Conservation (phyloP, 1,284 basidiomycete genomes). For the Ceratorhiza oryzae-sativae region DNA sequence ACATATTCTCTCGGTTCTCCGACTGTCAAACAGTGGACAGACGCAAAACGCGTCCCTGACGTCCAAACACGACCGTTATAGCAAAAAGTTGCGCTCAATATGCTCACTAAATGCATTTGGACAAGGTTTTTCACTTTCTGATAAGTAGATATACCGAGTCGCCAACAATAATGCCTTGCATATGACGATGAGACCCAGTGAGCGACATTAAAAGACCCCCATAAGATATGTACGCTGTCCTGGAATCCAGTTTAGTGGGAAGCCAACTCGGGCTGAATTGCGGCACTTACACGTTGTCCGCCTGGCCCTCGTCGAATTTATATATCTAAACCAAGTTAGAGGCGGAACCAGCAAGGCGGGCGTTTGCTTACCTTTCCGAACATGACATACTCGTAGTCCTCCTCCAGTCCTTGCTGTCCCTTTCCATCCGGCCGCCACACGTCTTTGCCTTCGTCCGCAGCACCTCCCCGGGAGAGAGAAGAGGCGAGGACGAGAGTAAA, state of each 20-base stretch:
- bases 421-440: conserved; percentile 91
- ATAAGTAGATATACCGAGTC: conserved; percentile 92
- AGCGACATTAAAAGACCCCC: conserved; percentile 97
- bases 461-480: conserved; percentile 73
- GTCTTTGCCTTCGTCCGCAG: conserved; percentile 67
- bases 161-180: conserved; percentile 90
- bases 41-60: not conserved
- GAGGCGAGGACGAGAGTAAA: conserved; percentile 89
- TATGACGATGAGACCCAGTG: conserved; percentile 90
- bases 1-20: not conserved
- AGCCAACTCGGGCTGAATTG: conserved; percentile 20
- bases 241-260: conserved; percentile 49
- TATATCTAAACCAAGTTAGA: conserved; percentile 71
- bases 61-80: not conserved
- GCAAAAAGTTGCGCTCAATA: not conserved
- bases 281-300: conserved; percentile 79
- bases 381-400: conserved; percentile 99
- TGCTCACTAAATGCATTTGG: not conserved
- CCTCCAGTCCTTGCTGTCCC: conserved; percentile 85
- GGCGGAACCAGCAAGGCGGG: conserved; percentile 5
- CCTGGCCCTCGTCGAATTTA: conserved; percentile 89
- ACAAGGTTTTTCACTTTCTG: conserved; percentile 41
- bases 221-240: conserved; percentile 94
- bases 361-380: conserved; percentile 83
- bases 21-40: not conserved